phyloP scores from a whole-genome alignment of 192 early-diverging fungal genomes.

The Kappamyces sp. region DNA sequence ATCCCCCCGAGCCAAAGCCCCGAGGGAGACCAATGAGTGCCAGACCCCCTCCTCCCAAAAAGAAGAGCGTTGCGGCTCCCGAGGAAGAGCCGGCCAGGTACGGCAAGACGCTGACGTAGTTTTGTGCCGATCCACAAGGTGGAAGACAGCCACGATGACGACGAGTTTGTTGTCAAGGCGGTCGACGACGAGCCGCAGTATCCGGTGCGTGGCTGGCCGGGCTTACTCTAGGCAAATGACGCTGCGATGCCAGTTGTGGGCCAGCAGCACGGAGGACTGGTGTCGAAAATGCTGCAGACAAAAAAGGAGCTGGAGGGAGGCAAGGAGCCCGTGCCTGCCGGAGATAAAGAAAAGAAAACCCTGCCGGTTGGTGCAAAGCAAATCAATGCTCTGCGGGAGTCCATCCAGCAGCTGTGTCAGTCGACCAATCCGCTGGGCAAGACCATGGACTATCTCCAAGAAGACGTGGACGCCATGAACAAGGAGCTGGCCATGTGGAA shows the following conservation, averaged over 20 bases:
- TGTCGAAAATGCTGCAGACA: conserved; percentile 44
- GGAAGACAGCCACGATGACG: conserved; percentile 29
- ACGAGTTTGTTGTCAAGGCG: conserved; percentile 42
- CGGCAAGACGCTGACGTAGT: neutral
- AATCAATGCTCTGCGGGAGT: conserved; percentile 42
- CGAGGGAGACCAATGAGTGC: conserved; percentile 48
- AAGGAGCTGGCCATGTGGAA: conserved; percentile 50
- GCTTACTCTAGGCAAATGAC: conserved; percentile 10
- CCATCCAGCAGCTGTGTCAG: conserved; percentile 44
- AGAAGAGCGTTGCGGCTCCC: conserved; percentile 29
- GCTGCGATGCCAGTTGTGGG: conserved; percentile 13
- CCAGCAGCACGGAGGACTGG: conserved; percentile 47
- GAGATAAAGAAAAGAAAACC: conserved; percentile 16
- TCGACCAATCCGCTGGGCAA: conserved; percentile 51
- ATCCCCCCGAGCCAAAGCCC: neutral
- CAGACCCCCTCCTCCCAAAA: conserved; percentile 46
- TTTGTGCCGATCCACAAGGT: conserved; percentile 22
- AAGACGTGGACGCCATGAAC: conserved; percentile 58
- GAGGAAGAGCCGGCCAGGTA: conserved; percentile 24
- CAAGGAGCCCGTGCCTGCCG: conserved; percentile 16
- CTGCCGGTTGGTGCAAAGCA: conserved; percentile 32
- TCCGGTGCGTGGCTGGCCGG: neutral
- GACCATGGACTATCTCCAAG: conserved; percentile 55
- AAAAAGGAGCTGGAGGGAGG: conserved; percentile 37
- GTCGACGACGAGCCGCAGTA: conserved; percentile 27